These are phyloP conservation scores for Henckelia pumila DNA, from an alignment of 257 asterid genomes.

Conservation along the genomic window DNA sequence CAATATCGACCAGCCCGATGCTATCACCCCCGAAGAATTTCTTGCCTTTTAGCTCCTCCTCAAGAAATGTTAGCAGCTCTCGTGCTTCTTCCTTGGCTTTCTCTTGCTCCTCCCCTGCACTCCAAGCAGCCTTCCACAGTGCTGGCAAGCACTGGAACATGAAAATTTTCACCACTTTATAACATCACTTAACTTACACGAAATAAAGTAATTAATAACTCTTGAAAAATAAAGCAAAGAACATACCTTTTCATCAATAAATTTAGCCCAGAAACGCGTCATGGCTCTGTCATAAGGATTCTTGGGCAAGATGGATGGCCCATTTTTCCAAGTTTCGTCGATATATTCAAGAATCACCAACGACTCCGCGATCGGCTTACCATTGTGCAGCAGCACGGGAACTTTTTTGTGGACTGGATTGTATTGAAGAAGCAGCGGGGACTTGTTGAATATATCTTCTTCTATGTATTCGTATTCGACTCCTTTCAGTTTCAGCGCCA, in stretches of 20 bases:
- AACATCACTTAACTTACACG: neutral
- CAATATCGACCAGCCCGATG: slow-evolving; percentile 37
- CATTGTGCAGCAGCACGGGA: slow-evolving; percentile 39
- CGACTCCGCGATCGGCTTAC: slow-evolving; percentile 33
- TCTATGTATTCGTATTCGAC: slow-evolving; percentile 27
- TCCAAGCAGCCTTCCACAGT: slow-evolving; percentile 24
- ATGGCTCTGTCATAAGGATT: slow-evolving; percentile 35
- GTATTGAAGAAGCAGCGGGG: slow-evolving; percentile 30
- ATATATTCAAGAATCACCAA: slow-evolving; percentile 36
- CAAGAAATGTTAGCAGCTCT: slow-evolving; percentile 28
- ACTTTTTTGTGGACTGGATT: slow-evolving; percentile 32
- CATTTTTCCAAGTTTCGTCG: slow-evolving; percentile 36
- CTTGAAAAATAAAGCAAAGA: neutral
- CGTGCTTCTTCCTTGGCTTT: slow-evolving; percentile 36
- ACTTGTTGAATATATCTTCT: slow-evolving; percentile 29
- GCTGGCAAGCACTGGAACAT: slow-evolving; percentile 28
- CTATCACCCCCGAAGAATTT: slow-evolving; percentile 45
- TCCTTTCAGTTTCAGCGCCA: slow-evolving; percentile 42
- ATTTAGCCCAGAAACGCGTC: slow-evolving; percentile 40
- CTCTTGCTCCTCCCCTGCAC: slow-evolving; percentile 31
- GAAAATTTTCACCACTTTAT: neutral
- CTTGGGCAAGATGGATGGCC: slow-evolving; percentile 29
- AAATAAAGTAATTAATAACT: too few relatives aligned
- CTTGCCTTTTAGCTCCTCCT: slow-evolving; percentile 36
- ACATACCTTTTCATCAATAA: slow-evolving; percentile 38